These are phyloP conservation scores for Lachancea sp. DNA, from an alignment of 805 yeast species.

Conservation along the genomic window DNA sequence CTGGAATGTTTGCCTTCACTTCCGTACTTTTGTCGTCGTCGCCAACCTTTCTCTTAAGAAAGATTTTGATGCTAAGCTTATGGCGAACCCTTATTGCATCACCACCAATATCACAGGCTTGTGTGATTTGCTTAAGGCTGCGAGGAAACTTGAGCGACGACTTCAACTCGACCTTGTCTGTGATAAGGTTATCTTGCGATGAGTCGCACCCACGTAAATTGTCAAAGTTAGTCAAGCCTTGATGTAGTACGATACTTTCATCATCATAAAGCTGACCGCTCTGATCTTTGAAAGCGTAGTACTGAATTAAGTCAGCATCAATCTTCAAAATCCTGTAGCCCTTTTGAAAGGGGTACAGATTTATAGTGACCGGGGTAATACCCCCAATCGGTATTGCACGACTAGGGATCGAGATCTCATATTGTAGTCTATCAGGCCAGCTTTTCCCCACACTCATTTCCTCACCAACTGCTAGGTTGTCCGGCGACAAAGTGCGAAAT, in stretches of 20 bases:
- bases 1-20: constrained; percentile 78
- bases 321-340: constrained; percentile 67
- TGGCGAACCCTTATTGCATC: constrained; percentile 70
- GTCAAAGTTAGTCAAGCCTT: constrained; percentile 39
- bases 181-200: constrained; percentile 24
- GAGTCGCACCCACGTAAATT: constrained; percentile 39
- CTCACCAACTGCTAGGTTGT: constrained; percentile 55
- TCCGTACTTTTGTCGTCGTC: constrained; percentile 67
- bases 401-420: constrained; percentile 76
- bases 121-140: constrained; percentile 65
- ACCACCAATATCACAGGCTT: constrained; percentile 67
- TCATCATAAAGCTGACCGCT: constrained; percentile 50
- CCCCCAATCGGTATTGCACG: constrained; percentile 86
- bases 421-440: constrained; percentile 86
- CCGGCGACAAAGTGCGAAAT: constrained; percentile 74
- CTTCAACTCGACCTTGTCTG: constrained; percentile 59
- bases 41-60: constrained; percentile 36
- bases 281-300: constrained; percentile 51
- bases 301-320: constrained; percentile 60
- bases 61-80: constrained; percentile 67
- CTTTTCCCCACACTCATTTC: constrained; percentile 87
- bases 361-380: constrained; percentile 56
- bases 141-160: constrained; percentile 60
- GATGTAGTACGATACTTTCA: constrained; percentile 55
- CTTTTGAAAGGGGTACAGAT: constrained; percentile 71